Evolutionary conservation across 495 filamentous ascomycete genomes (phyloP).

Genomic region (Parathielavia appendiculata): DNA sequence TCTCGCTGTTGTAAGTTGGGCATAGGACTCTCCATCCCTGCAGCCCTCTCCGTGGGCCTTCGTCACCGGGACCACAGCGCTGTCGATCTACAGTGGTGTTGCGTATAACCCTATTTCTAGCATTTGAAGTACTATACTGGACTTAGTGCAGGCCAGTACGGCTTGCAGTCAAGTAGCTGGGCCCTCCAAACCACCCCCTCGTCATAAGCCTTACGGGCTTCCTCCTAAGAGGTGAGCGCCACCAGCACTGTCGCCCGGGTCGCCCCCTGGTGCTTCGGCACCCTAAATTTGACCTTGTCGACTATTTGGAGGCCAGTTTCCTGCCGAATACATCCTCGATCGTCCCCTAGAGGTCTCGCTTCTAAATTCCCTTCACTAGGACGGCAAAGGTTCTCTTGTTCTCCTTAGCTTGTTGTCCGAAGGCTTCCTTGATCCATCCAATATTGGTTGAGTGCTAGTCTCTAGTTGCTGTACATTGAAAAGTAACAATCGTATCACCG

Average conservation of each 20-base stretch:
- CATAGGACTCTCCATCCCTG: not conserved
- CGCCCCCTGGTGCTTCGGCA: not conserved
- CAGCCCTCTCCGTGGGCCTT: not conserved
- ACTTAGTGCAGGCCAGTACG: not conserved
- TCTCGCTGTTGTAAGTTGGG: not conserved
- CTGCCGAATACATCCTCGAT: not conserved
- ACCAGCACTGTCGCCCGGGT: not conserved
- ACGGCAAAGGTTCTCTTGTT: no score
- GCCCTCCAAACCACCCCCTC: slow-evolving; percentile 4
- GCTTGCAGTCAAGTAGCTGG: slow-evolving; percentile 9
- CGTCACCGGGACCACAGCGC: not conserved
- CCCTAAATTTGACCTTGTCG: not conserved
- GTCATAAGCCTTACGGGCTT: not conserved
- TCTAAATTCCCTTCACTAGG: no score
- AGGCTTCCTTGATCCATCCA: no score
- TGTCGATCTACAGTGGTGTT: not conserved
- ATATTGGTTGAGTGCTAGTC: no score
- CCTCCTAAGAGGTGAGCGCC: not conserved
- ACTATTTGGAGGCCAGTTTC: not conserved
- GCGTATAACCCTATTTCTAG: slow-evolving; percentile 5
- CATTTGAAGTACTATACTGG: slow-evolving; percentile 1
- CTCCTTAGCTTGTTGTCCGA: no score
- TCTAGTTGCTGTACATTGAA: no score
- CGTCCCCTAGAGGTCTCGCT: no score
- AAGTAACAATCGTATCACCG: no score